Conservation (phyloP, 2,329 filamentous ascomycete genomes). For the Juglanconis oblonga region DNA sequence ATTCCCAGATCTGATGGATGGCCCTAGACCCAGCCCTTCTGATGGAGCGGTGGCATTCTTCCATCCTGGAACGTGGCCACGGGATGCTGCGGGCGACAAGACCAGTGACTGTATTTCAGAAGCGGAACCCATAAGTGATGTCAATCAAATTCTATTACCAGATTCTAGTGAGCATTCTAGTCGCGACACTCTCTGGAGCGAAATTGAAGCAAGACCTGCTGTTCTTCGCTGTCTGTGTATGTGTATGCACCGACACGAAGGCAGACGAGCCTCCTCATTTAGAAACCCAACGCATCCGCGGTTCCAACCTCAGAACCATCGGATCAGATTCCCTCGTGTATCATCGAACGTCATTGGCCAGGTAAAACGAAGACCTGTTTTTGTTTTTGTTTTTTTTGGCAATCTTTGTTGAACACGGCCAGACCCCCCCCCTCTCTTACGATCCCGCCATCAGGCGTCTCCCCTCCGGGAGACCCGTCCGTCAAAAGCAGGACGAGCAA, state of each 20-base stretch:
- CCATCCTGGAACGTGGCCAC: no score
- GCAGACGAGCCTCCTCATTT: background rate
- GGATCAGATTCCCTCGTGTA: background rate
- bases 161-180: constrained; percentile 16
- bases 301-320: constrained; percentile 1
- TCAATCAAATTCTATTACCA: constrained; percentile 15
- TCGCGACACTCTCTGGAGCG: constrained; percentile 6
- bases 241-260: constrained; percentile 1
- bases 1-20: no score
- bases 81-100: background rate
- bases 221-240: constrained; percentile 2
- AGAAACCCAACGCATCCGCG: background rate
- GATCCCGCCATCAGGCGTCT: no score
- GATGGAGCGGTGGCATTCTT: no score
- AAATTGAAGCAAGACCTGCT: background rate
- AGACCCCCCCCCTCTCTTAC: background rate
- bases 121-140: background rate
- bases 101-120: background rate
- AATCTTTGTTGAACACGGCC: no score
- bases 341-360: background rate
- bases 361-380: background rate
- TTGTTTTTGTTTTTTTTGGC: background rate
- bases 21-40: no score
- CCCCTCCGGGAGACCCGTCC: background rate
- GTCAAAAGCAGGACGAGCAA: background rate